A percentile compares a stretch with the other conserved stretches of the same genome.
Evolutionary conservation across 2,329 filamentous ascomycete genomes (phyloP).

Genomic region (Ceratocystis alfenasii): DNA sequence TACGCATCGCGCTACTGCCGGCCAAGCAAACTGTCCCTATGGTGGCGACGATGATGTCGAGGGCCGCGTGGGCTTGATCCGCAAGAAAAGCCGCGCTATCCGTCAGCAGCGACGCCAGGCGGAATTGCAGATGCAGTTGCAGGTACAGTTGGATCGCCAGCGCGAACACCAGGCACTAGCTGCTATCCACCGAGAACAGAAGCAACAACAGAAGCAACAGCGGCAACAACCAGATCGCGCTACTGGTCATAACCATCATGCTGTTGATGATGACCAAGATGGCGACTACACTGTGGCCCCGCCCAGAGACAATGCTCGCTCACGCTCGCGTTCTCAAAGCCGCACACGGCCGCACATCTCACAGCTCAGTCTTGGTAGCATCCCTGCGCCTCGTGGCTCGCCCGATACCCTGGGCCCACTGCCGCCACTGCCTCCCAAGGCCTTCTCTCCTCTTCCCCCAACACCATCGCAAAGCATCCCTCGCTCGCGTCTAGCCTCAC

Average conservation of each 20-base stretch:
- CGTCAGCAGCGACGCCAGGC: slow-evolving; percentile 16
- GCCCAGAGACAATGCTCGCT: neutral
- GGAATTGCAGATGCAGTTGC: slow-evolving; percentile 10
- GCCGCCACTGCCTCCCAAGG: slow-evolving; percentile 10
- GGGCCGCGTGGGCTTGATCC: slow-evolving; percentile 16
- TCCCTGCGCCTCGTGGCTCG: slow-evolving; percentile 7
- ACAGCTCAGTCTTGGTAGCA: slow-evolving; percentile 12
- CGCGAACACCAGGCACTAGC: slow-evolving; percentile 10
- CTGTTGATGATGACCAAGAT: neutral
- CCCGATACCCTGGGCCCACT: slow-evolving; percentile 2
- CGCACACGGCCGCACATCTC: slow-evolving; percentile 1
- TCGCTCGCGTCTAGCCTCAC: neutral
- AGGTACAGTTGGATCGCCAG: slow-evolving; percentile 12
- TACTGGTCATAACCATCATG: neutral
- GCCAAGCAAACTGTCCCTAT: slow-evolving; percentile 44
- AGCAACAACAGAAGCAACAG: neutral
- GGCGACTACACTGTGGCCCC: neutral
- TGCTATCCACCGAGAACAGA: neutral
- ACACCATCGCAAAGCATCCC: neutral
- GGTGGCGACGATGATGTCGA: slow-evolving; percentile 22
- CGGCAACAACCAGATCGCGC: neutral
- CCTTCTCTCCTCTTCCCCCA: slow-evolving; percentile 9
- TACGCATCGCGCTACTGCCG: slow-evolving; percentile 43
- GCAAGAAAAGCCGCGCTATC: slow-evolving; percentile 15
- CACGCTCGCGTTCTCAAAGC: slow-evolving; percentile 8